Evolutionary conservation across 2,329 filamentous ascomycete genomes (phyloP), one percentile per base, ranked within the genome.

Genomic region (Pyrenophora seminiperda): DNA sequence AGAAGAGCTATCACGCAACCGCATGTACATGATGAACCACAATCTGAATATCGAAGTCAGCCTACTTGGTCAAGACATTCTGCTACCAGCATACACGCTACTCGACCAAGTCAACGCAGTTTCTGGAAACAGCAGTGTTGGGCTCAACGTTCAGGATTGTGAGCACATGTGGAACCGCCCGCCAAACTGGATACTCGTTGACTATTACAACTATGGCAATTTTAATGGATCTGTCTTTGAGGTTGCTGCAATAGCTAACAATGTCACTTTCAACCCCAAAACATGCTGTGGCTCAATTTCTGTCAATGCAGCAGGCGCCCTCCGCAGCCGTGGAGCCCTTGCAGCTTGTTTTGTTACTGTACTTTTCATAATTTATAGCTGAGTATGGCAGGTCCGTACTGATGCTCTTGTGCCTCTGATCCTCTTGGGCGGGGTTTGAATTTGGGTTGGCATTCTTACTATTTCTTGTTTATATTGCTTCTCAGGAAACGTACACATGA

Each of bases 21-120:
- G 86, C 34, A 79, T 96, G 73, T 95, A 92, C 70, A 81, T 96
- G 66, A 83, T 88, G 65, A 97, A 97, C 74, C 92, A 97, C 77
- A 97, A 97, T 69, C 81, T 96, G 50, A 96, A 96, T 71, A 81
- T 87, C 51, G 76, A 80, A 3, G 45, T 70, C n/a, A 33, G 19
- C 3, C 36, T 63, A 1, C 27, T 47, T 3, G 53, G 54, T 29
- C 83, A 86, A 76, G 22, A 32, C n/a, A 79, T 72, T 24, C 55
- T 73, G 7, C 60, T 73, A 11, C 71, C 71, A 0, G 67, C 68
- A 4, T 65, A 65, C 32, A 51, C 61, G 6, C 56, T 63, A 1
- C 56, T 73, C 4, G 53, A 65, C 11, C 37, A 67, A 37, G 53
- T 72, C 19, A 73, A 73, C 40, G 65, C 65, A 11, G 64, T 54